Conservation (phyloP, 2,329 filamentous ascomycete genomes). For the Fusarium sp. region DNA sequence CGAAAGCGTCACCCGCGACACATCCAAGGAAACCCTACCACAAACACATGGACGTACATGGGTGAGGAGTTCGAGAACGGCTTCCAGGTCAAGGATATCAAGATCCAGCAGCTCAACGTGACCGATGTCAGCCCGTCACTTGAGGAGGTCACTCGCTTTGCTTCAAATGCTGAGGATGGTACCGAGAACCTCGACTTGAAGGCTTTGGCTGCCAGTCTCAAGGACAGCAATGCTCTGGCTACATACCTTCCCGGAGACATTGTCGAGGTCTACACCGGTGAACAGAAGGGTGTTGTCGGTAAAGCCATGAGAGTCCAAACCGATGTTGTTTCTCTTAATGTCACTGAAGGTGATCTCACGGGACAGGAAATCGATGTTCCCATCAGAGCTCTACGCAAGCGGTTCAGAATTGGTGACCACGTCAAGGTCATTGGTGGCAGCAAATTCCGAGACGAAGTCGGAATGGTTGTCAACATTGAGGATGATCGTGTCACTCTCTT, state of each 20-base stretch:
- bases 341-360: conserved; percentile 84
- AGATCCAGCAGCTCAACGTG: conserved; percentile 86
- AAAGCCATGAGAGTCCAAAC: conserved; percentile 88
- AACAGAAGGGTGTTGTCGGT: conserved; percentile 92
- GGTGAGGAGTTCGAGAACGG: conserved; percentile 93
- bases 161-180: conserved; percentile 89
- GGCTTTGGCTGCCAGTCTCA: conserved; percentile 90
- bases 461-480: conserved; percentile 94
- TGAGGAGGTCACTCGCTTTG: conserved; percentile 96
- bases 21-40: conserved; percentile 79
- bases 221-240: conserved; percentile 84
- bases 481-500: conserved; percentile 94
- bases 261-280: conserved; percentile 96
- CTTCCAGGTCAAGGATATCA: conserved; percentile 94
- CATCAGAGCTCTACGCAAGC: conserved; percentile 91
- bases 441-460: conserved; percentile 94
- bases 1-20: conserved; percentile 84
- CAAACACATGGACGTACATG: conserved; percentile 87
- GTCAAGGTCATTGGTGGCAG: conserved; percentile 99
- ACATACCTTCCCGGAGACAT: conserved; percentile 93
- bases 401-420: conserved; percentile 94
- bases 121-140: conserved; percentile 94
- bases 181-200: conserved; percentile 94
- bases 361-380: conserved; percentile 94
- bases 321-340: conserved; percentile 91